These are phyloP conservation scores for Melaleuca alternifolia DNA, from an alignment of 345 rosid genomes.

Conservation along the genomic window DNA sequence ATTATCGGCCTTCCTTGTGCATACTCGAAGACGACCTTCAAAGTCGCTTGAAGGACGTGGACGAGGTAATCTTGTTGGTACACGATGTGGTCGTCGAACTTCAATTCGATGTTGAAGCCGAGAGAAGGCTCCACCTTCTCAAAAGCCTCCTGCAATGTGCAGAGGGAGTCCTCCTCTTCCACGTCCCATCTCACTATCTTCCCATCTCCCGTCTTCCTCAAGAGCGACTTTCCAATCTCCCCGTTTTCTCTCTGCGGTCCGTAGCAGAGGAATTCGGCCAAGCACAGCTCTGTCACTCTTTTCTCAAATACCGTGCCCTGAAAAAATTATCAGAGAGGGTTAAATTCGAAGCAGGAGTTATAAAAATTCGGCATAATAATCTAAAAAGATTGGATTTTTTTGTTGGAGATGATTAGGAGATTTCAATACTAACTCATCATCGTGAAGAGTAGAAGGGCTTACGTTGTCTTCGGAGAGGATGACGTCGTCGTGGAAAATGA, in stretches of 20 bases:
- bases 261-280: constrained; percentile 61
- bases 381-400: background rate
- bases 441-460: constrained; percentile 10
- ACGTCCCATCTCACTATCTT: constrained; percentile 59
- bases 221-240: constrained; percentile 37
- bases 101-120: constrained; percentile 89
- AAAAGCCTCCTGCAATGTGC: constrained; percentile 79
- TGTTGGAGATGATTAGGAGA: background rate
- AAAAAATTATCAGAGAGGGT: background rate
- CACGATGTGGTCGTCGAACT: constrained; percentile 73
- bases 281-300: constrained; percentile 58
- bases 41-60: constrained; percentile 46
- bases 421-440: background rate
- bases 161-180: constrained; percentile 54
- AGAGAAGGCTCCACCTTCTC: constrained; percentile 52
- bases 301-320: constrained; percentile 73
- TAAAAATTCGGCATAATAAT: background rate
- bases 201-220: constrained; percentile 75
- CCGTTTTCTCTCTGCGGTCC: constrained; percentile 60
- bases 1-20: constrained; percentile 57
- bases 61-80: constrained; percentile 50
- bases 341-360: background rate
- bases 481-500: constrained; percentile 86
- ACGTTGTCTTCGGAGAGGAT: constrained; percentile 75
- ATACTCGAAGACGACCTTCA: constrained; percentile 55